A percentile compares a stretch with the other conserved stretches of the same genome.
Conservation (phyloP, 306 rosid genomes). For the Corylus avellana region DNA sequence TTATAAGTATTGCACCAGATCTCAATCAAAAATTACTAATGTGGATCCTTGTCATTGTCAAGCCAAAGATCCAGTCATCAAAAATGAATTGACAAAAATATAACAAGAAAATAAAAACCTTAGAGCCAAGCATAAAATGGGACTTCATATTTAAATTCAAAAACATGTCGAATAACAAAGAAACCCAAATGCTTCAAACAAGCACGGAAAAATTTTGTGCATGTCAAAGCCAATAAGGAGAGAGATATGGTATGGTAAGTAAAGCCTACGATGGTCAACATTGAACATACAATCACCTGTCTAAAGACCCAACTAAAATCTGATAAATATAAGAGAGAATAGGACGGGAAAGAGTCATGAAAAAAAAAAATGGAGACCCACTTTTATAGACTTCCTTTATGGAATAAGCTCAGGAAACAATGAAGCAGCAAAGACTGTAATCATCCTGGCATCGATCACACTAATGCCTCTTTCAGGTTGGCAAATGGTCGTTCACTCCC, state of each 20-base stretch:
- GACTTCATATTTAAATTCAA: background rate
- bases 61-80: background rate
- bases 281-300: background rate
- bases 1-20: too few species aligned
- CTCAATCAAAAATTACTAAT: too few species aligned
- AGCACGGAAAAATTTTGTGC: background rate
- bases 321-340: background rate
- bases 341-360: background rate
- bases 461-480: slow-evolving; percentile 39
- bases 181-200: background rate
- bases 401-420: slow-evolving; percentile 29
- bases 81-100: background rate
- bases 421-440: slow-evolving; percentile 23
- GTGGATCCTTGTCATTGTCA: too few species aligned
- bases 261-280: slow-evolving; percentile 4
- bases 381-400: slow-evolving; percentile 21
- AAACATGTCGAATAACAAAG: background rate
- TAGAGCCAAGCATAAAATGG: background rate
- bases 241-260: background rate
- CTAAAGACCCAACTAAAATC: background rate
- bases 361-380: slow-evolving; percentile 21
- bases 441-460: slow-evolving; percentile 21
- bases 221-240: slow-evolving; percentile 6
- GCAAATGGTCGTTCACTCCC: slow-evolving; percentile 60
- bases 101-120: background rate